These are phyloP conservation scores for Neurospora discreta DNA, from an alignment of 495 filamentous ascomycete species.

Conservation along the genomic window DNA sequence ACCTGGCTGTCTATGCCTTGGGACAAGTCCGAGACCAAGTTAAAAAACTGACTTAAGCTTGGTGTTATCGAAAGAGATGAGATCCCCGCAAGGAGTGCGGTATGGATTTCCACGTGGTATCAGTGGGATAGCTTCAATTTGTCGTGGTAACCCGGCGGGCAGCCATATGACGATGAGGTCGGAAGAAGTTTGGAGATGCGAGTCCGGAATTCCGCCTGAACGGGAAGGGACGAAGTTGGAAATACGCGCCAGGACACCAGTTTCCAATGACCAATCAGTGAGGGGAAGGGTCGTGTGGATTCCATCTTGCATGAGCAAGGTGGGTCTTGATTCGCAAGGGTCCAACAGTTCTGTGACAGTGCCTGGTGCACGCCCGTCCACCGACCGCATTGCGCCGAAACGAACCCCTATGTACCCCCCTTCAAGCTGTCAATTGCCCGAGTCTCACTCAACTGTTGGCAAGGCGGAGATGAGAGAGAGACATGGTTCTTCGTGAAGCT, in stretches of 20 bases:
- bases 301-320: slow-evolving; percentile 30
- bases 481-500: background rate
- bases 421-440: background rate
- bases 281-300: slow-evolving; percentile 23
- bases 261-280: slow-evolving; percentile 32
- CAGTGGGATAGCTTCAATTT: background rate
- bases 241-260: slow-evolving; percentile 36
- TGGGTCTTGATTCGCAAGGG: slow-evolving; percentile 26
- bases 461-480: background rate
- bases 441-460: slow-evolving; percentile 14
- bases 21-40: background rate
- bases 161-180: background rate
- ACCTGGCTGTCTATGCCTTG: background rate
- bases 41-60: background rate
- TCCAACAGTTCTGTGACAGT: slow-evolving; percentile 25
- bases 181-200: background rate
- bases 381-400: slow-evolving; percentile 22
- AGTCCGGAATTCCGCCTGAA: background rate
- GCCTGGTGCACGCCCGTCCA: background rate
- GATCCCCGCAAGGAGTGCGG: background rate
- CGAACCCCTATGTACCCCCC: background rate
- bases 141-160: background rate
- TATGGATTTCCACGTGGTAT: background rate
- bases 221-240: slow-evolving; percentile 8
- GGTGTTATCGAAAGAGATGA: background rate